Base-by-base conservation (phyloP, 2,329 filamentous ascomycete species). In the Colletotrichum lentis region DNA sequence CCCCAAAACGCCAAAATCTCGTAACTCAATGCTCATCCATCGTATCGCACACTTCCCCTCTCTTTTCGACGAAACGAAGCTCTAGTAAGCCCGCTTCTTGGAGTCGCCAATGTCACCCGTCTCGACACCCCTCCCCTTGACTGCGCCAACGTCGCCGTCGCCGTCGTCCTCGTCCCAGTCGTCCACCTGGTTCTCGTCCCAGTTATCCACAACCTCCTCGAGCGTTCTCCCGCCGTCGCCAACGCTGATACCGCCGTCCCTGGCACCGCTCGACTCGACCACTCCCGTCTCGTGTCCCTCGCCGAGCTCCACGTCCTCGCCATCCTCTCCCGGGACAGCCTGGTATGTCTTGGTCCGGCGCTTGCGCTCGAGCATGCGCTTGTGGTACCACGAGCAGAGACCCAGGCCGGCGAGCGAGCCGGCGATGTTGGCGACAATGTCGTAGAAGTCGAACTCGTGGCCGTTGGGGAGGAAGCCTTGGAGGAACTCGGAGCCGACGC, bases 331-430 rank as follows among this genome's bases (percentile, higher is more conserved):
- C 0, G 91, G 86, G 6, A 96, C 86, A 7, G 87, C 85, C 61
- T 86, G 85, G 75, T 96, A 96, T 59, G 87, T 87, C 75, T 91
- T 91, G 63, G 88, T 88, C 74, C 88, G 83, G 69, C 94, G 86
- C 77, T 91, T 92, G 70, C 96, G 86, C 79, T 98, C 95, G 46
- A 98, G 83, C 94, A 98, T 98, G 67, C 96, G 90, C 76, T 92
- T 91, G 80, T 99, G 96, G 77, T 99, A 99, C 91, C 92, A 95
- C 65, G 89, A 90, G 77, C 92, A 96, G 22, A 97, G 77, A 0
- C 85, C 90, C 22, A 97, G 77, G 0, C 88, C 94, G 0, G 84
- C 81, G 16, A 91, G 79, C 71, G 91, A 95, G 49, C 96, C 96
- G 47, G 92, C 81, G 0, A 97, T 80, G 77, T 99, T 99, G 75